Evolutionary conservation across 2,329 filamentous ascomycete species (phyloP), one percentile per base, ranked within the genome.

Genomic region (Beauveria varroae): DNA sequence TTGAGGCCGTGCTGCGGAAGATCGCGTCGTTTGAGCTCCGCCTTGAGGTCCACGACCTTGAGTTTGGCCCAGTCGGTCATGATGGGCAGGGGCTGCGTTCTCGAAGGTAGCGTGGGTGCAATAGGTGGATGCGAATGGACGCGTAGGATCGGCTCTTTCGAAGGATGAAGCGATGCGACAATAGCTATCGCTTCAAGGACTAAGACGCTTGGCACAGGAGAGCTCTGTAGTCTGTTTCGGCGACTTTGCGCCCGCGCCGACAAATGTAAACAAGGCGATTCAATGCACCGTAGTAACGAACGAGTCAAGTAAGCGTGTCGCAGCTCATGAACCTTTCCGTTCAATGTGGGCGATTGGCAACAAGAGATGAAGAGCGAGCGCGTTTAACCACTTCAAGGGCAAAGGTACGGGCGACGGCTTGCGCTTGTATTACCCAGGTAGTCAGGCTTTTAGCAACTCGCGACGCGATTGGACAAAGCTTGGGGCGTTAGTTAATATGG

Each of bases 41-140:
- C 84, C 73, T 87, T 89, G 62, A 93, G 81, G 68, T 92, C 88
- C 40, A 86, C 79, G 64, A 93, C 90, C 75, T 90, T 93, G 69
- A 87, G 81, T 73, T 77, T 81, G 64, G 73, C 75, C 77, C 80
- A 85, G 67, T 83, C 81, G 57, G 75, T 74, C 79, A 81, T 82
- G 64, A 63, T 74, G 66, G 60, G 50, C 41, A 58, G 7, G 14
- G 18, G 24, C 18, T 43, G 40, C 5, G 40, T 20, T 34, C 14
- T 14, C 16, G 40, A 44, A 44, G 22, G 9, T n/a, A 10, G 20
- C 2, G 18, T 30, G 16, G 16, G 22, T 44, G 24, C 18, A 16
- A 16, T 3, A 20, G 7, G 3, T 43, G 28, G 30, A 14, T 7
- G 5, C 20, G 22, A 22, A 40, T 49, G 12, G 10, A 30, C 10